phyloP scores from a whole-genome alignment of 1,139 yeast genomes.

The Hemisphaericaspora subhashii region DNA sequence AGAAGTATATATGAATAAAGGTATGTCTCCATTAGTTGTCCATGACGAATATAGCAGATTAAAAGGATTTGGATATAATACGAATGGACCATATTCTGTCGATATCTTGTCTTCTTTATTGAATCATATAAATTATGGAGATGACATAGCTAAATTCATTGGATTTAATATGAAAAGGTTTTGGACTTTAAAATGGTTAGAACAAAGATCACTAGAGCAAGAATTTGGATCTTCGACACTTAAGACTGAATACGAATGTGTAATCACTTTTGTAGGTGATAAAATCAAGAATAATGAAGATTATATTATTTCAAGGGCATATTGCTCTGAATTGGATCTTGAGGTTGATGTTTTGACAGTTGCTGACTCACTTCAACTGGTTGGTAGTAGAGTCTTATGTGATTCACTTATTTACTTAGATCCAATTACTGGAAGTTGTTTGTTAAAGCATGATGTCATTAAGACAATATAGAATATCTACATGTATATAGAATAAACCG shows the following conservation, averaged over 20 bases:
- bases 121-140: conserved; percentile 18
- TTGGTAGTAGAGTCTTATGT: conserved; percentile 49
- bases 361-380: conserved; percentile 18
- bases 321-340: conserved; percentile 46
- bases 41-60: conserved; percentile 24
- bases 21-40: not conserved
- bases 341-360: conserved; percentile 40
- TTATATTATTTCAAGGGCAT: conserved; percentile 27
- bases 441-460: conserved; percentile 19
- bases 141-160: conserved; percentile 17
- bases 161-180: conserved; percentile 19
- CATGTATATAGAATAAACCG: conserved; percentile 2
- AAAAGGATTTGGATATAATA: conserved; percentile 35
- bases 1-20: conserved; percentile 2
- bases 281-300: conserved; percentile 11
- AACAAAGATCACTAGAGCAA: conserved; percentile 16
- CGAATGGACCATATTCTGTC: conserved; percentile 31
- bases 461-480: not conserved
- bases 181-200: conserved; percentile 28
- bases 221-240: conserved; percentile 2
- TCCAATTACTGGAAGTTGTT: conserved; percentile 33
- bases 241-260: conserved; percentile 23
- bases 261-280: conserved; percentile 27
- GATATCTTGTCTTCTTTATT: conserved; percentile 19
- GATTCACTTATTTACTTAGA: conserved; percentile 39